These are phyloP conservation scores for Clonostachys chloroleuca DNA, from an alignment of 2,329 filamentous ascomycete genomes.

Conservation along the genomic window DNA sequence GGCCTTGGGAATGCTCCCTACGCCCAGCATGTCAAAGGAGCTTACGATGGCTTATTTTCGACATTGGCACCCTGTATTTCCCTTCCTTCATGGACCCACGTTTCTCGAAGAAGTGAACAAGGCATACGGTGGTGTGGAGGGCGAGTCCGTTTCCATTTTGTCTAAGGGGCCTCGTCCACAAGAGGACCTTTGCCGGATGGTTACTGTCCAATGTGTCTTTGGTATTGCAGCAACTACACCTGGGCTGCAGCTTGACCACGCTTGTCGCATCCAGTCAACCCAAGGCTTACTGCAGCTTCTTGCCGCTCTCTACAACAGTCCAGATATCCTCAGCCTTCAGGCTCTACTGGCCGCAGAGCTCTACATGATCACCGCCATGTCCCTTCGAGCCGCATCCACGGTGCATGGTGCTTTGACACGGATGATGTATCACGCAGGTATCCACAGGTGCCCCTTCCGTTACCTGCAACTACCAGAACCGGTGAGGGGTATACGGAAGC, in stretches of 20 bases:
- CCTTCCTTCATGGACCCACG: slow-evolving; percentile 43
- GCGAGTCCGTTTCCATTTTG: neutral
- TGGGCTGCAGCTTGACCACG: slow-evolving; percentile 8
- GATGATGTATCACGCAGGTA: slow-evolving; percentile 41
- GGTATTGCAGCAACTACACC: slow-evolving; percentile 31
- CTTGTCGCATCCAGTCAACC: slow-evolving; percentile 28
- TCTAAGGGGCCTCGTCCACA: neutral
- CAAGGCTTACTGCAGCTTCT: slow-evolving; percentile 28
- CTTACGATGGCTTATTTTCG: slow-evolving; percentile 44
- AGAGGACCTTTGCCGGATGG: slow-evolving; percentile 17
- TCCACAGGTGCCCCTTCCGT: slow-evolving; percentile 46
- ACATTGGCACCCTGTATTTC: slow-evolving; percentile 46
- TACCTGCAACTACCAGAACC: slow-evolving; percentile 34
- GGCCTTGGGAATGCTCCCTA: neutral
- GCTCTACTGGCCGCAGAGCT: slow-evolving; percentile 41
- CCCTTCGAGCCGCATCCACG: slow-evolving; percentile 40
- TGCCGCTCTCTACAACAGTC: slow-evolving; percentile 27
- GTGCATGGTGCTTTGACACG: slow-evolving; percentile 40
- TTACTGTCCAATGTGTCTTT: slow-evolving; percentile 45
- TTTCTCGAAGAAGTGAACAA: slow-evolving; percentile 37
- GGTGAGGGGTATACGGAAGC: slow-evolving; percentile 25
- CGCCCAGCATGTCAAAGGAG: slow-evolving; percentile 19
- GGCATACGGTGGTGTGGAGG: slow-evolving; percentile 20
- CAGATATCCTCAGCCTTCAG: slow-evolving; percentile 40
- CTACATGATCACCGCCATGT: slow-evolving; percentile 41